Base-by-base conservation (phyloP, 2,329 filamentous ascomycete species). In the Tetracladium maxilliforme region DNA sequence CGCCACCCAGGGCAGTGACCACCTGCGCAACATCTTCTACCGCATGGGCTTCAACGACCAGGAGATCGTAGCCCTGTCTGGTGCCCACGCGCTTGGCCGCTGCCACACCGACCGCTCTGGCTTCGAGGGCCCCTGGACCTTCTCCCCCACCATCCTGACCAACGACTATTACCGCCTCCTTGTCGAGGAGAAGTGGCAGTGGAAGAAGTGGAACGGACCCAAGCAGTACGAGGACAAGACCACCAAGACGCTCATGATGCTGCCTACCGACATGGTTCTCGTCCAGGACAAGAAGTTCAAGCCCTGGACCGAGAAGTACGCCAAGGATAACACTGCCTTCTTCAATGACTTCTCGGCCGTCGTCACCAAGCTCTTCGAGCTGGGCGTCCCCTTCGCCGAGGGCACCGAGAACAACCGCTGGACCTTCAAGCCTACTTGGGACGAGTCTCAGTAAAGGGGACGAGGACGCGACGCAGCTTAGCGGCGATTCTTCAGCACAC, bases 11-110 rank as follows among this genome's bases (percentile, higher is more conserved):
- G 77, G 69, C 32, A 61, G 73, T 33, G 69, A 73, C 46, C 87
- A 95, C 58, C 68, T 95, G 41, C 78, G 90, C 44, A 70, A 70
- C 57, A 87, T 95, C 61, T 98, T 95, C 57, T 70, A 74, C 53
- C 83, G 87, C 49, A 95, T 95, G 87, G 87, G 87, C 39, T 95
- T 94, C 67, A 78, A 90, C 53, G 87, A 98, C 58, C 80, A 80
- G 45, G 86, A 94, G 56, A 95, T 95, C 47, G 87, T 94, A 22
- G 90, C 87, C 16, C 69, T 95, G 26, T 64, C 66, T 14, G 84
- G 84, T 39, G 84, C 79, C 24, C 84, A 93, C 58, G 79, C 82
- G 26, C 69, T 93, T 19, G 86, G 86, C 34, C 81, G 86, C 38
- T 92, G 80, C 36, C 90, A 95, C 64, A 64, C 73, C 7, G 78